Evolutionary conservation across 2,329 filamentous ascomycete species (phyloP).

Genomic region (Cladosporium sp.): DNA sequence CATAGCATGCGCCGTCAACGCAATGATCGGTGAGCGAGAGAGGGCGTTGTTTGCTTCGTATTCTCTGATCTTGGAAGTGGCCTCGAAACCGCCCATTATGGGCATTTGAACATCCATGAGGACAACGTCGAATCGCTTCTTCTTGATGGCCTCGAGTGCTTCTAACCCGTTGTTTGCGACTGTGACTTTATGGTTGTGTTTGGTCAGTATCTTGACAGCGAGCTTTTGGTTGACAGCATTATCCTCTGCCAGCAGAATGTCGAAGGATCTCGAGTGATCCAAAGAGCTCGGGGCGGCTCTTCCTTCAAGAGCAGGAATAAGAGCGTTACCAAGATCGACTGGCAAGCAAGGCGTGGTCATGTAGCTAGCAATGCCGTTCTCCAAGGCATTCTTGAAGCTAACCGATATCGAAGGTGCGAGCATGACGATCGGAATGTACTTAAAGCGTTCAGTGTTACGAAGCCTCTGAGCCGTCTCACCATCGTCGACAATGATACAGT

Average conservation of each 20-base stretch:
- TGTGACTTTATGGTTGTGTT: conserved; percentile 87
- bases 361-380: conserved; percentile 96
- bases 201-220: conserved; percentile 94
- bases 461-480: conserved; percentile 83
- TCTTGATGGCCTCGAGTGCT: conserved; percentile 86
- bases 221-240: conserved; percentile 96
- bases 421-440: conserved; percentile 93
- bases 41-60: conserved; percentile 80
- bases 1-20: conserved; percentile 96
- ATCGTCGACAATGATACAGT: conserved; percentile 93
- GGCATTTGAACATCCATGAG: conserved; percentile 99
- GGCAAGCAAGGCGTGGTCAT: conserved; percentile 96
- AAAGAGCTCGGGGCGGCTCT: conserved; percentile 84
- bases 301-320: conserved; percentile 92
- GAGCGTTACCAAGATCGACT: conserved; percentile 91
- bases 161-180: conserved; percentile 95
- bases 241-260: conserved; percentile 92
- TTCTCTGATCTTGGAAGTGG: conserved; percentile 91
- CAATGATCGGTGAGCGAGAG: conserved; percentile 88
- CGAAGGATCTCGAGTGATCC: conserved; percentile 91
- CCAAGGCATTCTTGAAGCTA: conserved; percentile 85
- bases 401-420: conserved; percentile 85
- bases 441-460: conserved; percentile 87
- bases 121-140: conserved; percentile 90
- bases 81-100: conserved; percentile 99